Percentiles rank a stretch among this genome's conserved stretches.
phyloP scores from a whole-genome alignment of 768 basidiomycete species.

The Russula virescens region DNA sequence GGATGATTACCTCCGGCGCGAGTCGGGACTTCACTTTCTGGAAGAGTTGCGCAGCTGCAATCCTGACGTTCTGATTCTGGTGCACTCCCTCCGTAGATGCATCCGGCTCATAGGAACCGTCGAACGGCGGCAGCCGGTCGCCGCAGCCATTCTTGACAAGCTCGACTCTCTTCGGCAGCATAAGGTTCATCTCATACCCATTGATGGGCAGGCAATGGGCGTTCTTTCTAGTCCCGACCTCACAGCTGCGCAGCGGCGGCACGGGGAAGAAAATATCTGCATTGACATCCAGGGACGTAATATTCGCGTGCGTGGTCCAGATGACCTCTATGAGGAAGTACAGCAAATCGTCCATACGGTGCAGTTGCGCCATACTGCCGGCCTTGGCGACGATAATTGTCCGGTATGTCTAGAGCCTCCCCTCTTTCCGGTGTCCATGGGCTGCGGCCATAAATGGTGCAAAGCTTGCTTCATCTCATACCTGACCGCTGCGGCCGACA shows the following conservation, averaged over 20 bases:
- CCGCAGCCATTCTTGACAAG: conserved; percentile 43
- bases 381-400: conserved; percentile 35
- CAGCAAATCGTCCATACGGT: conserved; percentile 35
- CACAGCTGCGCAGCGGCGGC: conserved; percentile 37
- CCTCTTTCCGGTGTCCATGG: conserved; percentile 45
- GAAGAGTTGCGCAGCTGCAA: conserved; percentile 36
- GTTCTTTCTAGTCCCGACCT: conserved; percentile 46
- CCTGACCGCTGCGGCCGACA: conserved; percentile 50
- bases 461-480: conserved; percentile 54
- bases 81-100: conserved; percentile 37
- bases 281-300: conserved; percentile 40
- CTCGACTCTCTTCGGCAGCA: conserved; percentile 40
- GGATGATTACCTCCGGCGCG: conserved; percentile 55
- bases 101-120: conserved; percentile 53
- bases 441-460: conserved; percentile 69
- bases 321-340: conserved; percentile 39
- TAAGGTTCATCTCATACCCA: conserved; percentile 39
- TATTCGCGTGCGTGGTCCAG: conserved; percentile 54
- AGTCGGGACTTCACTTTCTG: conserved; percentile 42
- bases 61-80: conserved; percentile 40
- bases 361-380: conserved; percentile 28
- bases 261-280: conserved; percentile 54
- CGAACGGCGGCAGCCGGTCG: conserved; percentile 36
- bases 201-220: conserved; percentile 43
- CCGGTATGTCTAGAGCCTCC: conserved; percentile 66